phyloP scores from a whole-genome alignment of 2,329 filamentous ascomycete species.

The Botrytis hyacinthi region DNA sequence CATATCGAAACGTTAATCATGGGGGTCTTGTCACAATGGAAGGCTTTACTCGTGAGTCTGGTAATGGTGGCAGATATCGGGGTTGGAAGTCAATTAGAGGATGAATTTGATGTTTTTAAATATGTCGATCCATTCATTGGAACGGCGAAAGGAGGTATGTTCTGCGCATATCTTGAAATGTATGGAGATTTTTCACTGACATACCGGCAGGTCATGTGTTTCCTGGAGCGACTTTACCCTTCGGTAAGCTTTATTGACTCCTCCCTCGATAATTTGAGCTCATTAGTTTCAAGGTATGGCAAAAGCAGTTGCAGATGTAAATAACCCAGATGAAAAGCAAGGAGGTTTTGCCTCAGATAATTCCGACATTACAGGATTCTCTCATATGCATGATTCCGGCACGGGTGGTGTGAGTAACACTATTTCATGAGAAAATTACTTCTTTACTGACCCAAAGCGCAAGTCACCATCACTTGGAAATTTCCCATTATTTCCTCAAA shows the following conservation, averaged over 20 bases:
- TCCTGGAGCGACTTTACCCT: constrained; percentile 54
- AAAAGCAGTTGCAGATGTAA: constrained; percentile 55
- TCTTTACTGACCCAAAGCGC: not conserved
- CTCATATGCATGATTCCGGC: constrained; percentile 46
- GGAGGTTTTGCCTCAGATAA: constrained; percentile 54
- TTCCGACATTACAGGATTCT: constrained; percentile 40
- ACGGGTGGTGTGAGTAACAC: constrained; percentile 41
- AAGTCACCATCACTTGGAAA: constrained; percentile 63
- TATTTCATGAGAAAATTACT: too few species aligned
- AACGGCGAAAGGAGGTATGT: constrained; percentile 49
- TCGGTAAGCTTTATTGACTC: constrained; percentile 39
- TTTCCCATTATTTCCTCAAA: constrained; percentile 69
- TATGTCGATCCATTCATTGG: constrained; percentile 54
- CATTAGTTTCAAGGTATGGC: constrained; percentile 42
- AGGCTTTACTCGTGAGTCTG: not conserved
- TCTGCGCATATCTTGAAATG: not conserved
- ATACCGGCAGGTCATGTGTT: constrained; percentile 48
- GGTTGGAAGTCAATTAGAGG: constrained; percentile 1
- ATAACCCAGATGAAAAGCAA: constrained; percentile 50
- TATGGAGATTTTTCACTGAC: not conserved
- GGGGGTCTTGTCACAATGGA: not conserved
- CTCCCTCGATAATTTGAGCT: not conserved
- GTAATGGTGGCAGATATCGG: not conserved
- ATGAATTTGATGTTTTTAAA: constrained; percentile 40
- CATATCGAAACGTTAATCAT: not conserved